phyloP scores from a whole-genome alignment of 2,329 filamentous ascomycete genomes.

The Trichoderma koningiopsis region DNA sequence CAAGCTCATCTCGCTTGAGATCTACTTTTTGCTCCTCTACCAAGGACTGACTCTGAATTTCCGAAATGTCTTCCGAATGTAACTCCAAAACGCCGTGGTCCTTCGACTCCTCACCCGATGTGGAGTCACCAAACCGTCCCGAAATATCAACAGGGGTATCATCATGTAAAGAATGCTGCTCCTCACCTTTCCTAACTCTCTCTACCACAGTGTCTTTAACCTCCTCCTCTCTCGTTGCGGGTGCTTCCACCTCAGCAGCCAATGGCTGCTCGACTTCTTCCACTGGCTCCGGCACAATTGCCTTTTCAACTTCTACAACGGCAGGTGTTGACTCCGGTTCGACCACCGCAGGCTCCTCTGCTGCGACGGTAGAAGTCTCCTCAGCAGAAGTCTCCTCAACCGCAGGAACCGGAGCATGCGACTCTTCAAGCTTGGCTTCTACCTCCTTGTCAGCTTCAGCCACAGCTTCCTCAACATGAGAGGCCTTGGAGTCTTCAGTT shows the following conservation, averaged over 20 bases:
- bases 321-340: slow-evolving; percentile 7
- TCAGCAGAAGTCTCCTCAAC: slow-evolving; percentile 17
- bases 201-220: slow-evolving; percentile 38
- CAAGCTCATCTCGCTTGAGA: slow-evolving; percentile 29
- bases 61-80: slow-evolving; percentile 34
- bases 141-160: slow-evolving; percentile 44
- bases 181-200: slow-evolving; percentile 49
- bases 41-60: slow-evolving; percentile 29
- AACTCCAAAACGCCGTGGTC: slow-evolving; percentile 35
- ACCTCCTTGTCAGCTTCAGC: slow-evolving; percentile 3
- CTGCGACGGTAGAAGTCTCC: slow-evolving; percentile 15
- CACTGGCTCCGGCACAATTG: slow-evolving; percentile 17
- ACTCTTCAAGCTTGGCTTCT: slow-evolving; percentile 3
- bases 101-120: slow-evolving; percentile 32
- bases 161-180: slow-evolving; percentile 41
- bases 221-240: slow-evolving; percentile 33
- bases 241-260: slow-evolving; percentile 18
- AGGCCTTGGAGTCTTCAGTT: slow-evolving; percentile 8
- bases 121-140: slow-evolving; percentile 36
- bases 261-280: slow-evolving; percentile 26
- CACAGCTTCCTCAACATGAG: neutral
- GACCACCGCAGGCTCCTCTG: neutral
- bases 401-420: neutral
- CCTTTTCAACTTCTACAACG: slow-evolving; percentile 8
- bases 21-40: slow-evolving; percentile 31